Evolutionary conservation across 768 basidiomycete species (phyloP).

Genomic region (Candolleomyces eurysporus): DNA sequence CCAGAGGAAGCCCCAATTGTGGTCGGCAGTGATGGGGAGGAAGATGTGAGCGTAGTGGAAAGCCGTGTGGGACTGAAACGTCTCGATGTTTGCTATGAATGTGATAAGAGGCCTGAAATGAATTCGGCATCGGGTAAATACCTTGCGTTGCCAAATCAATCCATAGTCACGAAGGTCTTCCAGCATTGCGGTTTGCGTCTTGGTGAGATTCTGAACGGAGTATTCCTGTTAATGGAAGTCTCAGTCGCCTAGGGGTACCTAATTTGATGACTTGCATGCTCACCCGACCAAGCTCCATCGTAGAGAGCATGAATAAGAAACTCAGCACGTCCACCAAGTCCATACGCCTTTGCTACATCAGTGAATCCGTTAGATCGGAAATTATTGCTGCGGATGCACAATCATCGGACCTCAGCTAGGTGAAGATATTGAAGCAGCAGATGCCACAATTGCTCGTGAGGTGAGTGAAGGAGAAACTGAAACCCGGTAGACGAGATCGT

Average conservation of each 20-base stretch:
- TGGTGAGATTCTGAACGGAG: constrained; percentile 74
- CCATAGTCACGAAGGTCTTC: constrained; percentile 94
- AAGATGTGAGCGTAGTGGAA: constrained; percentile 91
- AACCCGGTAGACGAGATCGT: constrained; percentile 94
- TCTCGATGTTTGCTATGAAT: constrained; percentile 59
- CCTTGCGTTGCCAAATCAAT: constrained; percentile 83
- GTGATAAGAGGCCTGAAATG: constrained; percentile 23
- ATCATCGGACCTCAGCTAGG: constrained; percentile 69
- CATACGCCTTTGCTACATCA: constrained; percentile 73
- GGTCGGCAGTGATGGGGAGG: constrained; percentile 75
- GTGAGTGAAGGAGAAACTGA: constrained; percentile 92
- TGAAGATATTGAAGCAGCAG: constrained; percentile 87
- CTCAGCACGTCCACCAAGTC: constrained; percentile 91
- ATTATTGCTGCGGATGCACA: constrained; percentile 7
- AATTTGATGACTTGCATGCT: constrained; percentile 17
- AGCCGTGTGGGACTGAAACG: constrained; percentile 94
- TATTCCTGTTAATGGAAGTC: constrained; percentile 64
- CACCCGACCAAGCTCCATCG: constrained; percentile 91
- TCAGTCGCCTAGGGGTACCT: constrained; percentile 14
- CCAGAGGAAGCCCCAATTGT: constrained; percentile 55
- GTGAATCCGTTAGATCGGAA: constrained; percentile 16
- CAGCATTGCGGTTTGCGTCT: constrained; percentile 82
- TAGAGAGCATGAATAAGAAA: constrained; percentile 96
- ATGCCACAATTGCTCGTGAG: constrained; percentile 95
- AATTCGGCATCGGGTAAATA: constrained; percentile 31